Percentiles rank a stretch among this genome's conserved stretches.
These are phyloP conservation scores for Leishmania tropica DNA, from an alignment of 208 protist species.

Conservation along the genomic window DNA sequence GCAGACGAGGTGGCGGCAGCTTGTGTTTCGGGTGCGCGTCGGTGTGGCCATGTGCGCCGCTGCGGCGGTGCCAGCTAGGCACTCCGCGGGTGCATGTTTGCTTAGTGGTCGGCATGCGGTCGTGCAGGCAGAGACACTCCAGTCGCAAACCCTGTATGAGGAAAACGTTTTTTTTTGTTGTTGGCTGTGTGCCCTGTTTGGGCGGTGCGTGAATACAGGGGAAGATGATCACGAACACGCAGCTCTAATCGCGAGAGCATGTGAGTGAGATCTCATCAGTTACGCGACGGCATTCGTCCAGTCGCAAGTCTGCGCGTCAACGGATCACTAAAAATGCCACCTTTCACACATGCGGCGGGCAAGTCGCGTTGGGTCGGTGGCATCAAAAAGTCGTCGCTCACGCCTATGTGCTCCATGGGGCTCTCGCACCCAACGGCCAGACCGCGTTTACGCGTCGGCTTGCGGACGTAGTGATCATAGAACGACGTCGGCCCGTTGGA, in stretches of 20 bases:
- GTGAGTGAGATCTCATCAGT: not conserved
- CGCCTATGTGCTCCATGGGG: constrained; percentile 30
- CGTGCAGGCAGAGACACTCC: no score
- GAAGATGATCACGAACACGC: not conserved
- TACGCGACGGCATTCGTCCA: constrained; percentile 31
- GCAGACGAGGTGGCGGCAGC: no score
- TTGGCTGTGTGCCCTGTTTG: not conserved
- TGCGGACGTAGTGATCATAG: constrained; percentile 60
- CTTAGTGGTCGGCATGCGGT: not conserved
- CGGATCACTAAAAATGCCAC: constrained; percentile 37
- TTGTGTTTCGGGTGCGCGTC: no score
- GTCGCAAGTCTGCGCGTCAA: constrained; percentile 46
- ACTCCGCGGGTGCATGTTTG: no score
- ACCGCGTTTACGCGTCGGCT: constrained; percentile 52
- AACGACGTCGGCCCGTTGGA: constrained; percentile 47
- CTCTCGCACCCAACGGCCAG: constrained; percentile 42
- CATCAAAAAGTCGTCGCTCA: constrained; percentile 40
- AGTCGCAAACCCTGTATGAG: not conserved
- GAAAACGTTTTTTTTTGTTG: not conserved
- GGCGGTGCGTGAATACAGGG: not conserved
- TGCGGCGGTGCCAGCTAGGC: no score
- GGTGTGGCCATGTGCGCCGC: no score
- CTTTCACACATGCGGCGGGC: constrained; percentile 26
- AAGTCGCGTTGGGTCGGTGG: constrained; percentile 36
- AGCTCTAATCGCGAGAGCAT: not conserved